Base-by-base conservation (phyloP, 306 rosid genomes). In the Trichosanthes cucumerina region DNA sequence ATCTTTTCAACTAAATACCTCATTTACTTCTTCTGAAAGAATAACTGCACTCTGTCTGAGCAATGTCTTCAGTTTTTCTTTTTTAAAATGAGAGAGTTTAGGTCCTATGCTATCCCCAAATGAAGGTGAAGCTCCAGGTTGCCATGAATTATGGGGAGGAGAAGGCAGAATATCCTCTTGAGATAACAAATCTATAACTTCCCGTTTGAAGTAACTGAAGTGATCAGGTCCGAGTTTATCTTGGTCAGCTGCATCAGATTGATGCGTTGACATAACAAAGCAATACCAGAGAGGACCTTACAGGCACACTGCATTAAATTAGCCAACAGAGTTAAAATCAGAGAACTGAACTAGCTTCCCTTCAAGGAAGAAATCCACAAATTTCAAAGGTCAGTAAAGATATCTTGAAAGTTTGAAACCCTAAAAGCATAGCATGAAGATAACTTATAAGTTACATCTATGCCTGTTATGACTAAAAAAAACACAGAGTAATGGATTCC, bases 11-110 rank as follows among this genome's bases (percentile, higher is more conserved):
- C 76, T 60, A 75, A 56, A 76, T 89, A 94, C 97, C 98, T 94
- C 95, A 33, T 92, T 86, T 66, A 86, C 96, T 88, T 94, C 97
- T 49, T 90, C 82, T 7, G 97, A 85, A 86, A 94, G 96, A 83
- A 83, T 31, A 77, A 21, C 49, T 36, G 71, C 95, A 84, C 96
- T 83, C 82, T 89, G 95, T 81, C 87, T 86, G 82, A 94, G 93
- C 63, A 94, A 79, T 65, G 79, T 81, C 84, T 81, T 88, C 86
- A 94, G 83, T 80, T 86, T 90, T 72, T 89, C 93, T 63, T 81
- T 88, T 72, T 58, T 83, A 6, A 87, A 82, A 76, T 89, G 88
- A 8, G 97, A 90, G 65, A 91, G 83, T 39, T 70, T 86, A 79
- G 74, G 71, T 75, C 85, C 88, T 71, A 89, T 23, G 52, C 85